Evolutionary conservation across 495 filamentous ascomycete genomes (phyloP), one percentile per base, ranked within the genome.

Genomic region (Aspergillus ellipticus): DNA sequence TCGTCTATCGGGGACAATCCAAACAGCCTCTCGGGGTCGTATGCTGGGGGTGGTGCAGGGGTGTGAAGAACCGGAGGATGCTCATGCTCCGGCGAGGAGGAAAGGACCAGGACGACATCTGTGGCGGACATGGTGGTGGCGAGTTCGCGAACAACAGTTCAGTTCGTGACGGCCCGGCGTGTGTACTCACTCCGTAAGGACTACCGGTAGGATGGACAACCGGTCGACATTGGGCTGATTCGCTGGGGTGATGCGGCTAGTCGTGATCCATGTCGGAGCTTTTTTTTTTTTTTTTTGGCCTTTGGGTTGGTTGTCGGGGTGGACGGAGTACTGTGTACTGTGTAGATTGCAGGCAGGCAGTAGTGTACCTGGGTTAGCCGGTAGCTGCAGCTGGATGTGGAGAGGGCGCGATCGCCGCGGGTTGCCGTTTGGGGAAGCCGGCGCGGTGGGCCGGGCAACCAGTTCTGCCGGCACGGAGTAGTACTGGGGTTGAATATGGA

Each of bases 381-480:
- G 8, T 49, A 51, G 37, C 19, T 50, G 33, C 35, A 50, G 49
- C 28, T 11, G 28, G 51, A 59, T 48, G 58, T n/a, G 53, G 24
- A 8, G 49, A 57, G 64, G 56, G 11, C 52, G 29, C 45, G 47
- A 33, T 53, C 46, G 53, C 53, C 11, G 49, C 8, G 29, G 48
- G 63, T 67, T 74, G 42, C 73, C 66, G 41, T 54, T 65, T 70
- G 66, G 53, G 68, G 69, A 64, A 55, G 46, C 54, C 7, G 26
- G 37, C 41, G 48, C 54, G 56, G 70, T 70, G 56, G 65, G 53
- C 70, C 57, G 62, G 69, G 74, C 74, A 77, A 77, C 74, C n/a
- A n/a, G n/a, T n/a, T n/a, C n/a, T n/a, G n/a, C n/a, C n/a, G n/a
- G n/a, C n/a, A n/a, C n/a, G n/a, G n/a, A n/a, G n/a, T n/a, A n/a